These are phyloP conservation scores for Cymbidium sinense DNA, from an alignment of 106 monocot species.

Conservation along the genomic window DNA sequence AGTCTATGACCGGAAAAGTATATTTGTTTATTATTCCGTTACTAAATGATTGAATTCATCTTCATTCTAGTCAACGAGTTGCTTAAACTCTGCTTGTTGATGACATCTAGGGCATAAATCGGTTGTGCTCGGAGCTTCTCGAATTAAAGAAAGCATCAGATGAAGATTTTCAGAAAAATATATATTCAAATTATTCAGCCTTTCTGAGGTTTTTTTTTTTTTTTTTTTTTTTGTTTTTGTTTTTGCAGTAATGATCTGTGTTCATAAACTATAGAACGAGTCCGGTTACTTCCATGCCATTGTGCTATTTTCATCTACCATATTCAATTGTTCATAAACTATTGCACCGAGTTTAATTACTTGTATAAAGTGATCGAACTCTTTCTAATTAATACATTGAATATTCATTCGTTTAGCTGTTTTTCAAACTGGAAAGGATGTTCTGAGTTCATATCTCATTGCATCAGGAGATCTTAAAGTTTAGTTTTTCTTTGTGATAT, in stretches of 20 bases:
- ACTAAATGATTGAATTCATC: neutral
- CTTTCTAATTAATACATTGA: neutral
- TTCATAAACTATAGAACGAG: neutral
- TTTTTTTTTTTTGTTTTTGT: too few relatives aligned
- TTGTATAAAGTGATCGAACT: neutral
- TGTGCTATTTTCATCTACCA: neutral
- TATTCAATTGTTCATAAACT: constrained; percentile 3
- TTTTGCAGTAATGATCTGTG: too few relatives aligned
- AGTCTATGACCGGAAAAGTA: constrained; percentile 36
- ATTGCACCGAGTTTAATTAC: neutral
- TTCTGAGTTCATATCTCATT: neutral
- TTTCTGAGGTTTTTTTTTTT: constrained; percentile 30
- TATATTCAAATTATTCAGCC: constrained; percentile 21
- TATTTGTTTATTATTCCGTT: neutral
- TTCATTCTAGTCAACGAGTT: neutral
- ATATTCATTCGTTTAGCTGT: neutral
- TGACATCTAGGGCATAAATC: constrained; percentile 32
- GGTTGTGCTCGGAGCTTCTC: constrained; percentile 44
- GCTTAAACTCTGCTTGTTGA: neutral
- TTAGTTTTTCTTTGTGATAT: too few relatives aligned
- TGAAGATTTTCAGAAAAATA: constrained; percentile 31
- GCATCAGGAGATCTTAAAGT: neutral
- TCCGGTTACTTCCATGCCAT: neutral
- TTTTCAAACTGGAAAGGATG: neutral
- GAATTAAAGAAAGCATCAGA: constrained; percentile 42